A percentile compares a stretch with the other conserved stretches of the same genome.
Evolutionary conservation across 23 red algal genomes (phyloP).

Genomic region (Chondrus crispus): DNA sequence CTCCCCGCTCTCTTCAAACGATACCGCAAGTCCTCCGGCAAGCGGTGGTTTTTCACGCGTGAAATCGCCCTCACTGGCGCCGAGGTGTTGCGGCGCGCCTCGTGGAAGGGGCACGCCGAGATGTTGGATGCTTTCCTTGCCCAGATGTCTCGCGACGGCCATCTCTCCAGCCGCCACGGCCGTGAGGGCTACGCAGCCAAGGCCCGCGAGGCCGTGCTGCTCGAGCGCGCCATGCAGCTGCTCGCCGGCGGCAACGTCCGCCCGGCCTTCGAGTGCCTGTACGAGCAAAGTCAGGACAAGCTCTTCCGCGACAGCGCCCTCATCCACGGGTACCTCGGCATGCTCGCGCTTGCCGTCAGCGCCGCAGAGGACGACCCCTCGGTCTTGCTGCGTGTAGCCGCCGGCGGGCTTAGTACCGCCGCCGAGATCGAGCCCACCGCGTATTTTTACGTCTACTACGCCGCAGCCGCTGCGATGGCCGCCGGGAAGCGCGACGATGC

Average conservation of each 20-base stretch:
- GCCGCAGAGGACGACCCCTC: slow-evolving; percentile 14
- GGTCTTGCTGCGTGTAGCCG: slow-evolving; percentile 15
- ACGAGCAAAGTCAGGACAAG: slow-evolving; percentile 19
- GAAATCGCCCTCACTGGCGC: slow-evolving; percentile 45
- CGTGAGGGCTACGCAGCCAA: slow-evolving; percentile 20
- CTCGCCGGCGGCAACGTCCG: slow-evolving; percentile 3
- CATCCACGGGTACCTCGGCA: slow-evolving; percentile 51
- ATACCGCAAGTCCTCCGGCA: slow-evolving; percentile 20
- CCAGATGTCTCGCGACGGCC: slow-evolving; percentile 49
- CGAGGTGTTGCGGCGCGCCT: slow-evolving; percentile 43
- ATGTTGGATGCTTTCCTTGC: slow-evolving; percentile 53
- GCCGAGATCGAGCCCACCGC: slow-evolving; percentile 31
- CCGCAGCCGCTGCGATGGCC: slow-evolving; percentile 41
- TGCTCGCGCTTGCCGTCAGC: slow-evolving; percentile 27
- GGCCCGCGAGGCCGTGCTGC: slow-evolving; percentile 1
- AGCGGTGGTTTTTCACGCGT: slow-evolving; percentile 56
- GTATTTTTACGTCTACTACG: slow-evolving; percentile 51
- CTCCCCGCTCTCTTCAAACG: slow-evolving; percentile 55
- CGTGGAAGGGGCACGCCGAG: not conserved
- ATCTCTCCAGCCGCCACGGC: slow-evolving; percentile 2
- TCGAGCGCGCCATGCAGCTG: slow-evolving; percentile 17
- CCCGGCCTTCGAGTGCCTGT: slow-evolving; percentile 21
- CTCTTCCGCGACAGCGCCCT: slow-evolving; percentile 21
- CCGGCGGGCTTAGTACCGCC: slow-evolving; percentile 4
- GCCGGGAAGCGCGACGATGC: slow-evolving; percentile 36